phyloP scores from a whole-genome alignment of 2,329 filamentous ascomycete genomes.

The Drechslerella dactyloides region DNA sequence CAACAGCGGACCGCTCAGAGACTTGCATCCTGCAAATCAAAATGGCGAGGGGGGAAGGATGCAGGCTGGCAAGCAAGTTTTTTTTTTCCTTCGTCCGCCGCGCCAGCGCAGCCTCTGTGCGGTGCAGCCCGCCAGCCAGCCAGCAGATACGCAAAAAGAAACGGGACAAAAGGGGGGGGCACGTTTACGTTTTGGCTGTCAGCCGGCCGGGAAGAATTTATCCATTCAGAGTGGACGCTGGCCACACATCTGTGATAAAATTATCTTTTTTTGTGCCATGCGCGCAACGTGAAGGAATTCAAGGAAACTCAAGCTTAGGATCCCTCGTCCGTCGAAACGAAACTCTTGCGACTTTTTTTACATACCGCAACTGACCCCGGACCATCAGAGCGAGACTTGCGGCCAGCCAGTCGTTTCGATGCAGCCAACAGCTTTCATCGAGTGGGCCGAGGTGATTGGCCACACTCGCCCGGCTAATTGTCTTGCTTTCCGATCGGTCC shows the following conservation, averaged over 20 bases:
- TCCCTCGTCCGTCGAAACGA: neutral
- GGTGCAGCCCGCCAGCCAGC: neutral
- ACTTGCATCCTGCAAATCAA: constrained; percentile 51
- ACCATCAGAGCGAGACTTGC: constrained; percentile 26
- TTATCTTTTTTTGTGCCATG: no score
- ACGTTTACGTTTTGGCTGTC: constrained; percentile 18
- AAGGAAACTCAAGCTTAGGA: no score
- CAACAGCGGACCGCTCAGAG: constrained; percentile 51
- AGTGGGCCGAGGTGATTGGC: constrained; percentile 34
- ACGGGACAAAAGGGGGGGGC: no score
- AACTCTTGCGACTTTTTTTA: no score
- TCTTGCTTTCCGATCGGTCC: constrained; percentile 23
- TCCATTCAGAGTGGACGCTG: no score
- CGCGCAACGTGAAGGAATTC: neutral
- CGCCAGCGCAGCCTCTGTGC: no score
- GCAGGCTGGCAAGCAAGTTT: no score
- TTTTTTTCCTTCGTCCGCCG: constrained; percentile 14
- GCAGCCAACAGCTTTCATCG: constrained; percentile 16
- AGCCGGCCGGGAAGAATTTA: constrained; percentile 14
- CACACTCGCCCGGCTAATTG: constrained; percentile 15
- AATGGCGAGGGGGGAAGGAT: constrained; percentile 36
- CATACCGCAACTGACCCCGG: no score
- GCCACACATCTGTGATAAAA: no score
- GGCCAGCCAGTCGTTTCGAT: constrained; percentile 37
- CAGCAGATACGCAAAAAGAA: constrained; percentile 9